Base-by-base conservation (phyloP, 352 stramenopile species). In the Plasmopara halstedii region DNA sequence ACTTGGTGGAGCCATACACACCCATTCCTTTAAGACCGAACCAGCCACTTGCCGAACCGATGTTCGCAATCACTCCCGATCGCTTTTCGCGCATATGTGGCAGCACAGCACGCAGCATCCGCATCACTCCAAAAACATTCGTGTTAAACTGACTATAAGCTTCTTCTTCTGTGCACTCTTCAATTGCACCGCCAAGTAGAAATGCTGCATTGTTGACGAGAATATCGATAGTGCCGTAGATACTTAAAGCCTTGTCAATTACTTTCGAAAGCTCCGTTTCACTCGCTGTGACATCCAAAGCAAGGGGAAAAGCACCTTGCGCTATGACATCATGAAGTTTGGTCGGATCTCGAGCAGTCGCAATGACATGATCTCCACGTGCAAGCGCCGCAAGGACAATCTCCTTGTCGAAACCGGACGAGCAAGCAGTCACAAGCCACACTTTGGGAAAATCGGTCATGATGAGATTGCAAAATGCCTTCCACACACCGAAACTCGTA, bases 171-270 rank as follows among this genome's bases (percentile, higher is more conserved):
- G 56, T 58, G 40, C 60, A 70, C 46, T 75, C 69, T 44, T 81
- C 69, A 21, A 81, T 62, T 0, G 67, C 64, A 7, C 66, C 69
- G 14, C 65, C 55, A 8, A 73, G 61, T 35, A 66, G 37, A 34
- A 75, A 75, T 6, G 57, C 64, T 7, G 66, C 66, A 36, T 81
- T 75, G 53, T 77, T 77, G 13, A 81, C 64, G 15, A 81, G 46
- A 37, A 78, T 63, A 45, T 81, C 64, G 47, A 81, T 73, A 21
- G 54, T 51, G 18, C 66, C 69, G 49, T 73, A 71, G 35, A 72
- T 46, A 6, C 34, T 43, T 22, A 73, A 22, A 0, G 66, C 67
- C 33, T 68, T 33, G n/a, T 42, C 50, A 6, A 68, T 42, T 6
- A 64, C 47, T 25, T 65, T 53, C 7, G 53, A 35, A 32, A 77